Evolutionary conservation across 2,329 filamentous ascomycete species (phyloP), one percentile per base, ranked within the genome.

Genomic region (Didymella glomerata): DNA sequence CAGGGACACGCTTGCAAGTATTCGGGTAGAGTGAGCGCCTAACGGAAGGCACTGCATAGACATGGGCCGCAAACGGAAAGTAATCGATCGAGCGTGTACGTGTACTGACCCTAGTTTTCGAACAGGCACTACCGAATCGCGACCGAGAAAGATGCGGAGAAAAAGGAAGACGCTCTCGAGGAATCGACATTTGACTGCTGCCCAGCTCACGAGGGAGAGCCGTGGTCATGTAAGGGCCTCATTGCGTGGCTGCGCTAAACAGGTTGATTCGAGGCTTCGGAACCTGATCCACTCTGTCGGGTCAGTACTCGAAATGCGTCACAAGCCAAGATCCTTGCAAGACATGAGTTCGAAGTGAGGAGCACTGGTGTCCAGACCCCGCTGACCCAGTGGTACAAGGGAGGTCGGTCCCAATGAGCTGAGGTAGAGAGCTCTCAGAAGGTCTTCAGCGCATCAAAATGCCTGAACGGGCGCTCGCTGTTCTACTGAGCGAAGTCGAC

Each of bases 1-100:
- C 18, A 57, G 22, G 14, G 42, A 42, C 20, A 42, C 48, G 42
- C 52, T 52, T 40, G 52, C 30, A 14, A 49, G 25, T 25, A 38
- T 52, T 49, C 36, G 54, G 40, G 47, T 40, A 14, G 48, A 28
- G 8, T 20, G 42, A 28, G 38, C 36, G 41, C 47, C 45, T 49
- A 45, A 56, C 32, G 48, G 30, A 20, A 46, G 49, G 46, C 40
- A 62, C 44, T 16, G 48, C 54, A 40, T 48, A 32, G 45, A 58
- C 20, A 34, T n/a, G 32, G 27, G 48, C 51, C 51, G 46, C 48
- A 41, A 48, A 46, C 44, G 27, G 34, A 48, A 16, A 8, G 16
- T 8, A 11, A 24, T 14, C 34, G 28, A 54, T 53, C 45, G 18
- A 42, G 38, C 27, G 25, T 30, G 10, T 4, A 24, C 3, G 3